These are phyloP conservation scores for Ceratobasidium sp. DNA, from an alignment of 1,284 basidiomycete species.

Conservation along the genomic window DNA sequence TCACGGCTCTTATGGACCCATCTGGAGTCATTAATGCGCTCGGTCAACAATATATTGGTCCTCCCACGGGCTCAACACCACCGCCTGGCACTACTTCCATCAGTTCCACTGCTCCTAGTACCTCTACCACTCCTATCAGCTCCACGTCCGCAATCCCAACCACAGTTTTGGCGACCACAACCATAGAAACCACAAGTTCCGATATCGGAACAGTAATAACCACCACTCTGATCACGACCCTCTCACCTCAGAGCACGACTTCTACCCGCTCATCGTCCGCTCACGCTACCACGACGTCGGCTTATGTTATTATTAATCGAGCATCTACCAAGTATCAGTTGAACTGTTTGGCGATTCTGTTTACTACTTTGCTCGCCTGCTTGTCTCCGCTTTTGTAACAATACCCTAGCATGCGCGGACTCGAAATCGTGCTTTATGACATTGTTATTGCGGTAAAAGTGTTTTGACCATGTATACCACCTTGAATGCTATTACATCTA, in stretches of 20 bases:
- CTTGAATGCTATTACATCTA: too few species aligned
- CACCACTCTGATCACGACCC: background rate
- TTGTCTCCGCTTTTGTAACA: background rate
- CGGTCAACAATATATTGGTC: constrained; percentile 58
- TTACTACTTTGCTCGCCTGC: background rate
- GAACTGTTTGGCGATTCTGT: background rate
- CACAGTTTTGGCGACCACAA: background rate
- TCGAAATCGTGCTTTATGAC: too few species aligned
- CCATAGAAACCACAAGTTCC: background rate
- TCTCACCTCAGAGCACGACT: background rate
- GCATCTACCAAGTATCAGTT: background rate
- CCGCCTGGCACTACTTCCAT: constrained; percentile 17
- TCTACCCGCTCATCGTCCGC: background rate
- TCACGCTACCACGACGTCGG: constrained; percentile 6
- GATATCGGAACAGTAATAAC: background rate
- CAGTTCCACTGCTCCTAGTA: constrained; percentile 8
- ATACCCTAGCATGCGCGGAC: background rate
- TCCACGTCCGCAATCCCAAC: background rate
- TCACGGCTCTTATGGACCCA: constrained; percentile 56
- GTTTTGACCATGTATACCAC: too few species aligned
- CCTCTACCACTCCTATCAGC: background rate
- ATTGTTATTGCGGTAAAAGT: too few species aligned
- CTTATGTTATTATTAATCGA: constrained; percentile 19
- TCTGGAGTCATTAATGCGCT: constrained; percentile 55
- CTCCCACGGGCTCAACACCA: background rate